Percentiles rank a stretch among this genome's conserved stretches.
These are phyloP conservation scores for Dactylellina parvicollis DNA, from an alignment of 2,329 filamentous ascomycete species.

Conservation along the genomic window DNA sequence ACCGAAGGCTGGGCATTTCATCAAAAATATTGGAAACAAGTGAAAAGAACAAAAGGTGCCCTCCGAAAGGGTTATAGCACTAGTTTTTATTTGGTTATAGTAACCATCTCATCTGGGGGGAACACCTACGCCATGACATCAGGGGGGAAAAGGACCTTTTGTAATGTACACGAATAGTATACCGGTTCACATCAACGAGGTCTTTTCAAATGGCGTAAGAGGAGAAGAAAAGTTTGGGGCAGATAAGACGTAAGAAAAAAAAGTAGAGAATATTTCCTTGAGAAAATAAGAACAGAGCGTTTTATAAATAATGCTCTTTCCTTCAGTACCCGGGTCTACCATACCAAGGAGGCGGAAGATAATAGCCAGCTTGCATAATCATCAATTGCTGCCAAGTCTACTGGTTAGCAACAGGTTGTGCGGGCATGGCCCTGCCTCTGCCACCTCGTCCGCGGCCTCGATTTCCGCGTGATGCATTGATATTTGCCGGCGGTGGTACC, in stretches of 20 bases:
- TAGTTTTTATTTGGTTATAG: background rate
- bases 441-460: constrained; percentile 53
- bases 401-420: constrained; percentile 30
- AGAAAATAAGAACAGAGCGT: constrained; percentile 19
- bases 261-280: background rate
- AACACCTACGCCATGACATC: constrained; percentile 21
- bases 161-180: constrained; percentile 13
- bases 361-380: constrained; percentile 1
- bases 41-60: background rate
- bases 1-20: no score
- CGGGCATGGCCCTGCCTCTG: constrained; percentile 50
- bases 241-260: background rate
- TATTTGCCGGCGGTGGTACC: constrained; percentile 35
- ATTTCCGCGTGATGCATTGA: constrained; percentile 32
- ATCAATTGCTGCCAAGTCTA: constrained; percentile 39
- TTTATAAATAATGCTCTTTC: constrained; percentile 50
- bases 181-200: constrained; percentile 1
- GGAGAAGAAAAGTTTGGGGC: background rate
- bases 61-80: no score
- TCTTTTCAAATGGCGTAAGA: constrained; percentile 3
- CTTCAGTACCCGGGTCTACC: background rate
- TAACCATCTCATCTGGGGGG: background rate
- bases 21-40: no score
- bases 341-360: constrained; percentile 17
- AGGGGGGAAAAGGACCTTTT: constrained; percentile 1